Conservation (phyloP, 139 green algal genomes). For the Chlamydomonas applanata region DNA sequence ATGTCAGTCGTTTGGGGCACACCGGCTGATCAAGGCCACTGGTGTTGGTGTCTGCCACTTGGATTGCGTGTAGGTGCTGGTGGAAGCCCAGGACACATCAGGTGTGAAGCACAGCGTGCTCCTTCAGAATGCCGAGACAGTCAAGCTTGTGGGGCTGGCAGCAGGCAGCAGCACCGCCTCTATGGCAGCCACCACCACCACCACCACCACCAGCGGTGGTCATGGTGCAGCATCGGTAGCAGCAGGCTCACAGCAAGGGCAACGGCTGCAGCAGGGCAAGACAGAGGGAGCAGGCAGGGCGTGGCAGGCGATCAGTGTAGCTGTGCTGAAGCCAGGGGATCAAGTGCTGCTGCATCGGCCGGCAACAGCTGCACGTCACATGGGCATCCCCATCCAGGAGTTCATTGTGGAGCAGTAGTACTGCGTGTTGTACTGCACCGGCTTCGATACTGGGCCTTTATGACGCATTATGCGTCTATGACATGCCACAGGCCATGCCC, state of each 20-base stretch:
- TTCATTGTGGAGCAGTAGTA: constrained; percentile 61
- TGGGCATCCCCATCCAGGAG: constrained; percentile 79
- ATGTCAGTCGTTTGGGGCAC: too few relatives aligned
- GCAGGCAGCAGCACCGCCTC: background rate
- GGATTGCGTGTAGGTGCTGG: constrained; percentile 52
- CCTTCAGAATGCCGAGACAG: constrained; percentile 93
- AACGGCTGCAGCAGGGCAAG: background rate
- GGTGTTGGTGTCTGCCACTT: too few relatives aligned
- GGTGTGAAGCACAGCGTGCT: constrained; percentile 57
- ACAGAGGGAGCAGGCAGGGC: background rate
- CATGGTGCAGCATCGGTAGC: background rate
- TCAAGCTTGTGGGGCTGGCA: constrained; percentile 69
- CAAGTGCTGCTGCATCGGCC: constrained; percentile 61
- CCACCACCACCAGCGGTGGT: background rate
- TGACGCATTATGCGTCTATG: too few relatives aligned
- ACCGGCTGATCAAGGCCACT: too few relatives aligned
- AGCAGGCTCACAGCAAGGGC: background rate
- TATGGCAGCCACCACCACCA: background rate
- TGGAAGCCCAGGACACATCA: constrained; percentile 59
- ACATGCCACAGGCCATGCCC: too few relatives aligned
- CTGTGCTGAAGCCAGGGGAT: constrained; percentile 59
- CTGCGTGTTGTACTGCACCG: too few relatives aligned
- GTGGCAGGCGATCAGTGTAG: constrained; percentile 68
- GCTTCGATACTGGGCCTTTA: too few relatives aligned
- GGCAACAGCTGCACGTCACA: constrained; percentile 69